Conservation (phyloP, 768 basidiomycete species). For the Collybia nuda region DNA sequence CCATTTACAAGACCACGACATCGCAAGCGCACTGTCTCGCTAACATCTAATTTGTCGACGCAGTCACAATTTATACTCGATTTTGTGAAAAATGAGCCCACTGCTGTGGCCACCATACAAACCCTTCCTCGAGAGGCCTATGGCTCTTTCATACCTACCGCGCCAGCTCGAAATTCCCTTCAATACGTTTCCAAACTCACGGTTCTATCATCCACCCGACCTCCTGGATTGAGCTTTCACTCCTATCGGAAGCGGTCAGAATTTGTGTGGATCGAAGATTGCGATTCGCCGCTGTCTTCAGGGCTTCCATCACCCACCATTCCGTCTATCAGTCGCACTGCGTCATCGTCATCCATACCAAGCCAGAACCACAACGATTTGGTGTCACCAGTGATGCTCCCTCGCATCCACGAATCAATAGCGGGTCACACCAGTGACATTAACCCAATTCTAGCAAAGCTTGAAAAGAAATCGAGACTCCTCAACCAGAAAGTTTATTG, state of each 20-base stretch:
- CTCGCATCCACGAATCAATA: slow-evolving; percentile 3
- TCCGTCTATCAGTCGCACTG: slow-evolving; percentile 42
- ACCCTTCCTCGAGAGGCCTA: slow-evolving; percentile 11
- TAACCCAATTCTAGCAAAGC: slow-evolving; percentile 48
- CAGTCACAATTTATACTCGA: slow-evolving; percentile 16
- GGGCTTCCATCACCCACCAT: slow-evolving; percentile 17
- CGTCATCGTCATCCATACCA: slow-evolving; percentile 22
- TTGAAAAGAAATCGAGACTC: slow-evolving; percentile 55
- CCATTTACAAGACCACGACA: slow-evolving; percentile 4
- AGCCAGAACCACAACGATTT: slow-evolving; percentile 9
- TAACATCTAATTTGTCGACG: slow-evolving; percentile 13
- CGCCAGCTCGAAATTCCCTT: slow-evolving; percentile 15
- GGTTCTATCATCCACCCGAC: background rate
- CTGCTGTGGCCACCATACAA: slow-evolving; percentile 8
- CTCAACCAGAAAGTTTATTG: slow-evolving; percentile 39
- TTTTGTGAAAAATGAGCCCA: slow-evolving; percentile 6
- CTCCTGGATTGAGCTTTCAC: background rate
- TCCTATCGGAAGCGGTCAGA: slow-evolving; percentile 4
- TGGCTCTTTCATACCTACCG: slow-evolving; percentile 20
- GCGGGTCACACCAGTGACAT: slow-evolving; percentile 16
- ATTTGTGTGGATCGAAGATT: slow-evolving; percentile 11
- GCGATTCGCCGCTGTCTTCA: slow-evolving; percentile 18
- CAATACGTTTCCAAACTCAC: slow-evolving; percentile 7
- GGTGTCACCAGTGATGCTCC: slow-evolving; percentile 18
- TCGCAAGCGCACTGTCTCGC: slow-evolving; percentile 17